Conservation (phyloP, 108 stramenopile species). For the Nannochloropsis salina region DNA sequence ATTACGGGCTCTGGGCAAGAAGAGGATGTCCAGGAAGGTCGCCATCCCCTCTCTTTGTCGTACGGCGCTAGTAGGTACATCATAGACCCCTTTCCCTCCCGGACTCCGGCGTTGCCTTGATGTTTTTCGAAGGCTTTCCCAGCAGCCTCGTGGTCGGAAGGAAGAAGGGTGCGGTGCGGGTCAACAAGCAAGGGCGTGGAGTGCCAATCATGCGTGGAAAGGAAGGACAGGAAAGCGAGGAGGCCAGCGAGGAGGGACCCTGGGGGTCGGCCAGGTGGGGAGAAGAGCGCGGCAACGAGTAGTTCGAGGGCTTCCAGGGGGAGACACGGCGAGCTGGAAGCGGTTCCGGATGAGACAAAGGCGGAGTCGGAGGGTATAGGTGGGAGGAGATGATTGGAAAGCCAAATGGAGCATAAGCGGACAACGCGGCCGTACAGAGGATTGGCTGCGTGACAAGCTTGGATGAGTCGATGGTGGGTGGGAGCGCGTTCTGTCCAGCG, state of each 20-base stretch:
- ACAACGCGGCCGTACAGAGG: neutral
- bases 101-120: neutral
- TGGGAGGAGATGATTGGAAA: conserved; percentile 1
- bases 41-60: conserved; percentile 6
- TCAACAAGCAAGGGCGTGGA: neutral
- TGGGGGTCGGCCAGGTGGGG: neutral
- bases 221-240: neutral
- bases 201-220: neutral
- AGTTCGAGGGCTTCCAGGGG: conserved; percentile 2
- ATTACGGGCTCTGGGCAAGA: neutral
- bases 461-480: neutral
- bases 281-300: neutral
- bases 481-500: neutral
- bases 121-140: neutral
- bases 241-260: neutral
- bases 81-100: neutral
- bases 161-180: neutral
- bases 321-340: neutral
- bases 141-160: neutral
- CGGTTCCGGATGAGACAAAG: neutral
- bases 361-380: neutral
- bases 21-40: neutral
- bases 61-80: neutral
- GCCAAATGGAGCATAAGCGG: neutral
- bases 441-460: neutral